Evolutionary conservation across 257 asterid genomes (phyloP).

Genomic region (Solanum corneliomulleri): DNA sequence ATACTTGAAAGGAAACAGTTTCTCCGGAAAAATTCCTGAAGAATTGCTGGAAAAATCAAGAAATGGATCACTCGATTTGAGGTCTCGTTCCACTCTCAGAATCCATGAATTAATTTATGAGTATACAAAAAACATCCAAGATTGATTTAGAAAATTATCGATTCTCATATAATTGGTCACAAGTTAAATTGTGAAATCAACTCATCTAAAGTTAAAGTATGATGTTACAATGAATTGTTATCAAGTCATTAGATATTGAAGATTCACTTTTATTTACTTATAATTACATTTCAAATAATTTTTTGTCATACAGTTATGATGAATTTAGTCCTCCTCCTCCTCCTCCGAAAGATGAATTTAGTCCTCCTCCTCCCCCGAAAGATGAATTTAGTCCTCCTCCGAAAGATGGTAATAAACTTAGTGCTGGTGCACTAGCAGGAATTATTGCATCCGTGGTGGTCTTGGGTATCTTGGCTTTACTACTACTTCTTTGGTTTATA

Average conservation of each 20-base stretch:
- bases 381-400: neutral
- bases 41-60: neutral
- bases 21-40: neutral
- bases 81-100: neutral
- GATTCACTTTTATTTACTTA: neutral
- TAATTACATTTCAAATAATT: neutral
- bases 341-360: too few relatives aligned
- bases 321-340: too few relatives aligned
- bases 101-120: neutral
- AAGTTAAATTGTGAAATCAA: too few relatives aligned
- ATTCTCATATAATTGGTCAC: neutral
- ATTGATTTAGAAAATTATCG: neutral
- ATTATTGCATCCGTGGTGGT: neutral
- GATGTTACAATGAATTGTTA: neutral
- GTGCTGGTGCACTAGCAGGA: neutral
- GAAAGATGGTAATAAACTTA: neutral
- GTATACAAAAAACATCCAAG: neutral
- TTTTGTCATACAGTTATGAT: neutral
- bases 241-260: neutral
- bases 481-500: neutral
- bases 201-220: neutral
- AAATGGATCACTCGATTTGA: neutral
- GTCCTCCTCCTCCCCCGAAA: neutral
- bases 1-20: slow-evolving; percentile 5
- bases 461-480: neutral